Base-by-base conservation (phyloP, 2,329 filamentous ascomycete genomes). In the Penicillium sp. region DNA sequence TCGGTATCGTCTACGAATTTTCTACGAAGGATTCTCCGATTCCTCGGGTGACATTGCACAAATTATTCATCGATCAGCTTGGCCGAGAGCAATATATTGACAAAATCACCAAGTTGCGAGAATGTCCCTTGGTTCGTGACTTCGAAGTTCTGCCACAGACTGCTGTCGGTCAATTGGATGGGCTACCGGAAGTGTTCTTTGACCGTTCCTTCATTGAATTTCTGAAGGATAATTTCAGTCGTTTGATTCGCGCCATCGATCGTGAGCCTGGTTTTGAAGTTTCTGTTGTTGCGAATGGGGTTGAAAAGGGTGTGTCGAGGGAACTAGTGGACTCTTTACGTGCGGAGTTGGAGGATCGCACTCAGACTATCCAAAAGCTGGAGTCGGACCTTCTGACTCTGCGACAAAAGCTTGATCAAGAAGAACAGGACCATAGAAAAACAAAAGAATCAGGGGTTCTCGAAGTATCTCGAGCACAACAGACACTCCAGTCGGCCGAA, bases 11-110 rank as follows among this genome's bases (percentile, higher is more conserved):
- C 4, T 98, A 97, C 65, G 93, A 98, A 62, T 98, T 97, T 63
- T 97, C 91, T 8, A 96, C 91, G 0, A 95, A 95, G 65, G 93
- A 98, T 68, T 97, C 91, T 0, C 89, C 93, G 0, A 85, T 98
- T 44, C 81, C 91, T 5, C 80, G 93, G 51, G 77, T 83, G 25
- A 90, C 86, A 8, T 73, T 98, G 39, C 87, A 95, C 61, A 82
- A 86, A 25, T 79, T 96, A 27, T 75, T 98, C 33, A 76, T 81
- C 27, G 82, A 85, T 39, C 82, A 85, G 49, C 79, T 97, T 59
- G 88, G 90, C 35, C 83, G 90, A 56, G 90, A 95, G 59, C 84
- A 85, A 60, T 98, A 95, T 63, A 81, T 94, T 47, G 86, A 94
- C 66, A 84, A 84, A 52, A 77, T 98, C 35, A 82, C 80, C 25